These are phyloP conservation scores for Populus ilicifolia DNA, from an alignment of 345 rosid species.

Conservation along the genomic window DNA sequence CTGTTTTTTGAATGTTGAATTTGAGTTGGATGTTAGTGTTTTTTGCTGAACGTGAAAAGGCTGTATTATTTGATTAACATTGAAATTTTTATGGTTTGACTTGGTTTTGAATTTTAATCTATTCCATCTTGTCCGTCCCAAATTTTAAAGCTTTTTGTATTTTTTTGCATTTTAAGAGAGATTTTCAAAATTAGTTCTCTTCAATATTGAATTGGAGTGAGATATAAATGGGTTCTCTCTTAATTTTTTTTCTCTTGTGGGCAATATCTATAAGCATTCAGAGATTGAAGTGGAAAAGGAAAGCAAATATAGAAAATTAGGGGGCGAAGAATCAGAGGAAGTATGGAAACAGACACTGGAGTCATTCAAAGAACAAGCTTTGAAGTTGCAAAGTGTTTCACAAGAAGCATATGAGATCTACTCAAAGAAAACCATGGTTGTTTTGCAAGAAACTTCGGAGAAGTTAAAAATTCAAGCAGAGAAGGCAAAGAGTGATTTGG, in stretches of 20 bases:
- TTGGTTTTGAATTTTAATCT: background rate
- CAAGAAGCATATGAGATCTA: conserved; percentile 68
- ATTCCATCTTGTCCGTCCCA: background rate
- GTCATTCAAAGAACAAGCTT: conserved; percentile 69
- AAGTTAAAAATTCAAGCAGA: conserved; percentile 76
- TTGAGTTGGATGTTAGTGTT: background rate
- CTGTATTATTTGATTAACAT: background rate
- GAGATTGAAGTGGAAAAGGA: conserved; percentile 62
- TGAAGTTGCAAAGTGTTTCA: conserved; percentile 69
- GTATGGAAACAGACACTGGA: conserved; percentile 75
- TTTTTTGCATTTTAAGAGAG: background rate
- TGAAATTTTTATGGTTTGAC: background rate
- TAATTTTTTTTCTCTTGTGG: background rate
- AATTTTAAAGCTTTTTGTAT: background rate
- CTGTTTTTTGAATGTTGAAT: background rate
- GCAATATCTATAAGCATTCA: conserved; percentile 39
- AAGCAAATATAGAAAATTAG: conserved; percentile 26
- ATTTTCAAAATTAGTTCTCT: background rate
- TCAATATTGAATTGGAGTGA: background rate
- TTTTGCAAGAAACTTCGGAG: conserved; percentile 64
- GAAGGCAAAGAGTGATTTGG: conserved; percentile 63
- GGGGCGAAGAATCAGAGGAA: conserved; percentile 58
- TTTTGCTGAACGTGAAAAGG: background rate
- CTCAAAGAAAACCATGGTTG: conserved; percentile 51
- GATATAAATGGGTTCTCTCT: background rate